Evolutionary conservation across 2,329 filamentous ascomycete genomes (phyloP).

Genomic region (Cladophialophora chaetospira): DNA sequence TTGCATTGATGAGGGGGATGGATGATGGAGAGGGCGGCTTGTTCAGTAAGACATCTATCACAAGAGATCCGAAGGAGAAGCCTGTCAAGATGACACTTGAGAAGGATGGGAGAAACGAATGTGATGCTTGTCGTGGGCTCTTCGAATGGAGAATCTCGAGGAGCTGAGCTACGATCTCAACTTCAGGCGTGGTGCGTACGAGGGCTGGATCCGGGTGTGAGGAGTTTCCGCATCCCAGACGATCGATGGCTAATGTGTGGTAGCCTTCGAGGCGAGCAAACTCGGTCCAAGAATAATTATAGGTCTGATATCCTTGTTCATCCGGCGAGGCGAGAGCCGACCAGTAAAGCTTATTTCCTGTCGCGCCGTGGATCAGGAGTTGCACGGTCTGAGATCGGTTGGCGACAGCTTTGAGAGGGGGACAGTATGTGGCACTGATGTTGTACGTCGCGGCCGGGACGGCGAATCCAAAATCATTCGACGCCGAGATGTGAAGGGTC

Average conservation of each 20-base stretch:
- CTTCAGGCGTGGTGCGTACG: not conserved
- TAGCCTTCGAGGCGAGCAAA: not conserved
- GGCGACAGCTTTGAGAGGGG: not conserved
- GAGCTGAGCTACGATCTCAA: not conserved
- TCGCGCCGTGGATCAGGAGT: not conserved
- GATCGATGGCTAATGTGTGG: not conserved
- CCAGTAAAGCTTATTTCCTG: not conserved
- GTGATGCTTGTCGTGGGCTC: not conserved
- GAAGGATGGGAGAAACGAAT: not conserved
- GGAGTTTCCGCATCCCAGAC: not conserved
- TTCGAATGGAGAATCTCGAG: not conserved
- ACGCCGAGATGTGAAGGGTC: not conserved
- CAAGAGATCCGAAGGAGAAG: not conserved
- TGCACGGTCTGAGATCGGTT: not conserved
- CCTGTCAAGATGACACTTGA: not conserved
- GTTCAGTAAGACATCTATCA: not conserved
- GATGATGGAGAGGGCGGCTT: not conserved
- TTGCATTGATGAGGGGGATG: not conserved
- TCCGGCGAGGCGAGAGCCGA: not conserved
- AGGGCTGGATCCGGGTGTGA: not conserved
- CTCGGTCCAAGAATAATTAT: not conserved
- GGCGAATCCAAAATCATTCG: slow-evolving; percentile 1
- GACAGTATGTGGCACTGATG: not conserved
- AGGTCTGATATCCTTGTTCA: not conserved
- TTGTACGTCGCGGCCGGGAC: not conserved